Evolutionary conservation across 2,329 filamentous ascomycete genomes (phyloP).

Genomic region (Xenoacremonium recifei): DNA sequence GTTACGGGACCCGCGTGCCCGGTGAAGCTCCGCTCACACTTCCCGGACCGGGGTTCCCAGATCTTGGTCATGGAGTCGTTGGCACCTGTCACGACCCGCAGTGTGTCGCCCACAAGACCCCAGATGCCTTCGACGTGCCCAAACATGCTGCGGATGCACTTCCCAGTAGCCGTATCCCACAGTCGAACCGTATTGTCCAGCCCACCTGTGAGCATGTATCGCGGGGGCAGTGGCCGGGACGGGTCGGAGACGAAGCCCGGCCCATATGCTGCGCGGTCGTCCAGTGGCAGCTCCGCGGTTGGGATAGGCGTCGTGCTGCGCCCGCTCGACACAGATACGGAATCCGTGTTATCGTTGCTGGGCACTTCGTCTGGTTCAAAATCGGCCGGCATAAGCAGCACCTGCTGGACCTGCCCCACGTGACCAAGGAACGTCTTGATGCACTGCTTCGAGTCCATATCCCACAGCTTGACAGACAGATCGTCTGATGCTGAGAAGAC

Average conservation of each 20-base stretch:
- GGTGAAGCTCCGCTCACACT: conserved; percentile 88
- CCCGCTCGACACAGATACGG: conserved; percentile 47
- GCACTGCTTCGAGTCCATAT: conserved; percentile 78
- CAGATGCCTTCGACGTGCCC: conserved; percentile 96
- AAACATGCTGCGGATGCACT: conserved; percentile 89
- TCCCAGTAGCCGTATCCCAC: conserved; percentile 83
- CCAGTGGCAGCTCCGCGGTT: conserved; percentile 30
- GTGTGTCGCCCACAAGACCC: conserved; percentile 84
- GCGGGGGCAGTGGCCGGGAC: conserved; percentile 70
- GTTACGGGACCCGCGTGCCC: conserved; percentile 90
- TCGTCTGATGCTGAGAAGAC: conserved; percentile 94
- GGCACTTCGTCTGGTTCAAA: conserved; percentile 78
- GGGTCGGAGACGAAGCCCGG: conserved; percentile 59
- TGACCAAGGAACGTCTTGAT: conserved; percentile 82
- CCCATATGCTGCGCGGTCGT: conserved; percentile 57
- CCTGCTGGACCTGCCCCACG: conserved; percentile 92
- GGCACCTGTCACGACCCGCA: conserved; percentile 83
- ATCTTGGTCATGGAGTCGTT: conserved; percentile 93
- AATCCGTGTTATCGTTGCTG: conserved; percentile 53
- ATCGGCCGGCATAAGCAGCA: conserved; percentile 78
- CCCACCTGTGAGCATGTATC: conserved; percentile 90
- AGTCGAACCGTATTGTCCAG: conserved; percentile 89
- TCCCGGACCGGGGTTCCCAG: conserved; percentile 90
- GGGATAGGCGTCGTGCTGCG: conserved; percentile 42
- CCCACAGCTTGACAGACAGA: conserved; percentile 88